Evolutionary conservation across 169 alveolate genomes (phyloP), one percentile per base, ranked within the genome.

Genomic region (Cyclospora cayetanensis): DNA sequence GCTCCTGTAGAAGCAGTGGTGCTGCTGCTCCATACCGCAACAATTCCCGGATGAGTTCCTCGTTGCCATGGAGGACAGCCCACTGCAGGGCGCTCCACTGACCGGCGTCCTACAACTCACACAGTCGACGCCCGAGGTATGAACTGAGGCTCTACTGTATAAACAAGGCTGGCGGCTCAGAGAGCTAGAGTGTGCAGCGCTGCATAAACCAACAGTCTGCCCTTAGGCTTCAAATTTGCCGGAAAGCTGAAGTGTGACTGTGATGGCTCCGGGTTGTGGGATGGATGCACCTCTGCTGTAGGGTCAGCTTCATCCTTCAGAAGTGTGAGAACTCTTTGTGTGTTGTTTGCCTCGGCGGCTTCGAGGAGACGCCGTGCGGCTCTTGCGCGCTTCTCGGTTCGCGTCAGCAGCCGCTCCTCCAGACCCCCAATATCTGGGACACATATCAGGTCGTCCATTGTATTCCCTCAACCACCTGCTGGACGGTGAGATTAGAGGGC

Each of bases 231-330:
- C n/a, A n/a, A n/a, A n/a, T n/a, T n/a, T n/a, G n/a, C n/a, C n/a
- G n/a, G n/a, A n/a, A n/a, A n/a, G n/a, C n/a, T n/a, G n/a, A n/a
- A n/a, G n/a, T n/a, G n/a, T n/a, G n/a, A n/a, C n/a, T n/a, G n/a
- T n/a, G n/a, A n/a, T n/a, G n/a, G n/a, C n/a, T n/a, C n/a, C n/a
- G n/a, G n/a, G n/a, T n/a, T n/a, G n/a, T n/a, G n/a, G n/a, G n/a
- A n/a, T n/a, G n/a, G n/a, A n/a, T n/a, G n/a, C n/a, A n/a, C 85
- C 68, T 68, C 77, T 12, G 12, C 65, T 1, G 60, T 34, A 42
- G 70, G 35, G 77, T 87, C 87, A 5, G 92, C 92, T 5, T 87
- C 87, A 0, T 87, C 87, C 2, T 87, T 60, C 11, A 87, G 52
- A n/a, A 70, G 79, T 0, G 55, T 55, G 4, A 70, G 4, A 9